Base-by-base conservation (phyloP, 2,329 filamentous ascomycete genomes). In the Aspergillus flavus region DNA sequence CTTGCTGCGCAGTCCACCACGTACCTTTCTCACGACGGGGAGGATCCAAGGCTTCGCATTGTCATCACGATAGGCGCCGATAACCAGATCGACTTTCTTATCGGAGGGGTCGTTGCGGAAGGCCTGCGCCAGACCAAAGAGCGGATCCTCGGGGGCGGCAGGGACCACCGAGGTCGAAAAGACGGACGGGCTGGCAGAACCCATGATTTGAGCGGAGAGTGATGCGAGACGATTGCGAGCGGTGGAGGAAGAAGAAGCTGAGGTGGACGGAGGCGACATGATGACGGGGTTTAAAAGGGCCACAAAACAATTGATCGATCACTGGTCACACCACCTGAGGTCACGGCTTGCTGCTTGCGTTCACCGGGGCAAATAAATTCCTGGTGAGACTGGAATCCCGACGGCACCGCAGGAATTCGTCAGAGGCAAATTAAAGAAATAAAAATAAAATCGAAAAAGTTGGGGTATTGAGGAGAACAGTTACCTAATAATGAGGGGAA, bases 41-140 rank as follows among this genome's bases (percentile, higher is more conserved):
- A 99, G 82, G 66, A 99, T 89, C 95, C 95, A 99, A 3, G 95
- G 95, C 84, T 98, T 98, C 65, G 93, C 94, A 76, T 94, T 91
- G 82, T 98, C 86, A 75, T 97, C 95, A 77, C 95, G 87, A 82
- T 99, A 99, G 63, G 95, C 95, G 71, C 95, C 95, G 82, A 98
- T 87, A 77, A 95, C 94, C 80, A 99, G 81, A 81, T 99, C 95
- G 69, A 99, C 91, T 83, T 99, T 99, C 79, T 92, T 88, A 62
- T 85, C 79, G 61, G 82, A 85, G 21, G 86, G 81, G 76, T 99
- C 95, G 66, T 91, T 91, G 74, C 89, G 89, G 84, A 90, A 99
- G 65, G 92, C 93, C 67, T 91, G 88, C 87, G 94, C 93, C 73
- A 99, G 83, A 62, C 94, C 94, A 76, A 99, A 99, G 76, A 99